A percentile compares a stretch with the other conserved stretches of the same genome.
phyloP scores from a whole-genome alignment of 2,329 filamentous ascomycete species.

The Colletotrichum liaoningense region DNA sequence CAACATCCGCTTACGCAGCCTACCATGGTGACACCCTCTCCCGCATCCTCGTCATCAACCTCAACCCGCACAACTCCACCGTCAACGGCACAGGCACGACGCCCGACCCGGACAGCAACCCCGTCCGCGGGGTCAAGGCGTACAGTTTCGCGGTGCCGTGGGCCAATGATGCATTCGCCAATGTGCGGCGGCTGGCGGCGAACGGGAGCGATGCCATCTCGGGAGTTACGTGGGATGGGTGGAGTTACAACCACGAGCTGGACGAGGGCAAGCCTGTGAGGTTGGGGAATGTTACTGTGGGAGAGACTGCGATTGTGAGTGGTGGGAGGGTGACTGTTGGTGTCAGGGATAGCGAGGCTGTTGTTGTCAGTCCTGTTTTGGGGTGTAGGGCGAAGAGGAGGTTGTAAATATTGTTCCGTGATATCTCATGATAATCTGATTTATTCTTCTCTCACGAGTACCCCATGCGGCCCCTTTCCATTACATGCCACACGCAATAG shows the following conservation, averaged over 20 bases:
- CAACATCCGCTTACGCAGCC: constrained; percentile 66
- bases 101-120: constrained; percentile 42
- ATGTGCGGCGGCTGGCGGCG: constrained; percentile 63
- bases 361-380: constrained; percentile 43
- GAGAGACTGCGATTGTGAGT: constrained; percentile 52
- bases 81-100: constrained; percentile 49
- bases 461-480: no score
- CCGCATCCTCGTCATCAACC: constrained; percentile 66
- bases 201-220: constrained; percentile 74
- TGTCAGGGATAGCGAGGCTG: constrained; percentile 57
- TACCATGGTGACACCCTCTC: constrained; percentile 58
- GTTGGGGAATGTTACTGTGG: constrained; percentile 65
- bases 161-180: constrained; percentile 38
- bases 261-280: constrained; percentile 63
- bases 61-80: constrained; percentile 70
- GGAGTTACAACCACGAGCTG: constrained; percentile 71
- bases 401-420: no score
- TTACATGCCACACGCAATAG: no score
- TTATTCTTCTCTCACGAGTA: neutral
- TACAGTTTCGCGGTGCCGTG: constrained; percentile 56
- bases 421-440: no score
- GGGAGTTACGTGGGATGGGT: constrained; percentile 71
- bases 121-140: constrained; percentile 40
- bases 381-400: neutral
- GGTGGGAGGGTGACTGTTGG: constrained; percentile 50